phyloP scores from a whole-genome alignment of 2,329 filamentous ascomycete genomes.

The Colletotrichum zoysiae region DNA sequence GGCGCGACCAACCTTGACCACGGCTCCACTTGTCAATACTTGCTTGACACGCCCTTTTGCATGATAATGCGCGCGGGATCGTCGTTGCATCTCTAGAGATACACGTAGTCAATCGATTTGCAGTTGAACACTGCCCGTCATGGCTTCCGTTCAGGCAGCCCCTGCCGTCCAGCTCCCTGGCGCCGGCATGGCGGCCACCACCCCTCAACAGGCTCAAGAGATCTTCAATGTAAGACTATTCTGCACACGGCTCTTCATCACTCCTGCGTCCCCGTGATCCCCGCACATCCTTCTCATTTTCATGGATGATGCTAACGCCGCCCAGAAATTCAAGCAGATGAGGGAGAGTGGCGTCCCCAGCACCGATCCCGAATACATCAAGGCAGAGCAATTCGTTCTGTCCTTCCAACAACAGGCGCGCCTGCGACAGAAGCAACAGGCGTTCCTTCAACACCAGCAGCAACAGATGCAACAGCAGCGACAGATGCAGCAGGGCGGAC shows the following conservation, averaged over 20 bases:
- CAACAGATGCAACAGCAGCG: conserved; percentile 64
- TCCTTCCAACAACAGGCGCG: conserved; percentile 77
- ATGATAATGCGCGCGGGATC: conserved; percentile 43
- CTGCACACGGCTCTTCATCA: conserved; percentile 7
- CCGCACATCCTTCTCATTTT: background rate
- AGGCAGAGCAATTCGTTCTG: conserved; percentile 80
- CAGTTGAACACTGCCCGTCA: conserved; percentile 51
- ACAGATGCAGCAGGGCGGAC: conserved; percentile 64
- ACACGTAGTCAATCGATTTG: conserved; percentile 40
- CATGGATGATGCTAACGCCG: conserved; percentile 27
- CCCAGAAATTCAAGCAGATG: conserved; percentile 89
- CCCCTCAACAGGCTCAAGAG: conserved; percentile 82
- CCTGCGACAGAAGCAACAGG: conserved; percentile 63
- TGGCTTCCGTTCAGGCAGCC: conserved; percentile 85
- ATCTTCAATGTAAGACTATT: conserved; percentile 70
- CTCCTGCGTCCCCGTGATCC: conserved; percentile 16
- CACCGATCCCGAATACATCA: conserved; percentile 89
- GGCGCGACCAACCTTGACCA: conserved; percentile 38
- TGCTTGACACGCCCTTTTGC: conserved; percentile 15
- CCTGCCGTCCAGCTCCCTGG: conserved; percentile 77
- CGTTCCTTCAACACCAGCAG: conserved; percentile 56
- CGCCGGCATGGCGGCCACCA: conserved; percentile 74
- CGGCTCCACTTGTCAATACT: conserved; percentile 34
- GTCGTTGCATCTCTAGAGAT: conserved; percentile 40
- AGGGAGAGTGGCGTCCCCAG: conserved; percentile 84